Conservation (phyloP, 1,139 yeast genomes). For the Scheffersomyces parashehatae region DNA sequence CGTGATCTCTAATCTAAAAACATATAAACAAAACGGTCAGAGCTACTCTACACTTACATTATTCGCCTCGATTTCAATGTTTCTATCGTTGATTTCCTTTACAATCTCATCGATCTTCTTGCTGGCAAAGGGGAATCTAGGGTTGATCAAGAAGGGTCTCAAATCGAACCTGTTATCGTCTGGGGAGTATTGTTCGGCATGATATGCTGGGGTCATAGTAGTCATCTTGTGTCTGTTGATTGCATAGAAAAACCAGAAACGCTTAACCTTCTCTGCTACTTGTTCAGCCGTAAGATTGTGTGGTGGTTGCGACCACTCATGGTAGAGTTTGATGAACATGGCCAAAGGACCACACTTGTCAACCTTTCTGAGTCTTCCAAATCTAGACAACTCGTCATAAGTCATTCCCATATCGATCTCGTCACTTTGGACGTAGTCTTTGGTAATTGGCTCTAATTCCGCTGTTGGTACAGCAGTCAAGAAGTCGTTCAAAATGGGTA, state of each 20-base stretch:
- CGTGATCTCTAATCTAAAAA: no score
- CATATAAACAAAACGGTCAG: no score
- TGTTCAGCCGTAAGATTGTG: conserved; percentile 70
- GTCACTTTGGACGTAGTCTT: conserved; percentile 89
- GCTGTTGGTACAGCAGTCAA: conserved; percentile 95
- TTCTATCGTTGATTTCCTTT: conserved; percentile 44
- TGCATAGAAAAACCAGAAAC: conserved; percentile 90
- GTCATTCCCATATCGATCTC: conserved; percentile 99
- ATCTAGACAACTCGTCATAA: conserved; percentile 85
- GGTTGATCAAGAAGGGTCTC: conserved; percentile 89
- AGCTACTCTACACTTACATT: conserved; percentile 14
- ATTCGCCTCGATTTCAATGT: conserved; percentile 22
- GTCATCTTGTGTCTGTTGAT: conserved; percentile 97
- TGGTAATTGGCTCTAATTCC: conserved; percentile 93
- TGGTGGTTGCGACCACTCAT: conserved; percentile 84
- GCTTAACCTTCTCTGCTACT: conserved; percentile 88
- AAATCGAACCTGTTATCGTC: conserved; percentile 96
- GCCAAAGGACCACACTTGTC: conserved; percentile 96
- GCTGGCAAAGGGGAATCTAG: conserved; percentile 89
- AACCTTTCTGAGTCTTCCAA: conserved; percentile 90
- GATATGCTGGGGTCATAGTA: conserved; percentile 92
- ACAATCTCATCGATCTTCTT: conserved; percentile 83
- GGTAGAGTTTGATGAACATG: conserved; percentile 85
- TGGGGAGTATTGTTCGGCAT: conserved; percentile 96
- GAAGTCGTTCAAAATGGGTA: conserved; percentile 79